Evolutionary conservation across 768 basidiomycete species (phyloP), one percentile per base, ranked within the genome.

Genomic region (Steccherinum ochraceum): DNA sequence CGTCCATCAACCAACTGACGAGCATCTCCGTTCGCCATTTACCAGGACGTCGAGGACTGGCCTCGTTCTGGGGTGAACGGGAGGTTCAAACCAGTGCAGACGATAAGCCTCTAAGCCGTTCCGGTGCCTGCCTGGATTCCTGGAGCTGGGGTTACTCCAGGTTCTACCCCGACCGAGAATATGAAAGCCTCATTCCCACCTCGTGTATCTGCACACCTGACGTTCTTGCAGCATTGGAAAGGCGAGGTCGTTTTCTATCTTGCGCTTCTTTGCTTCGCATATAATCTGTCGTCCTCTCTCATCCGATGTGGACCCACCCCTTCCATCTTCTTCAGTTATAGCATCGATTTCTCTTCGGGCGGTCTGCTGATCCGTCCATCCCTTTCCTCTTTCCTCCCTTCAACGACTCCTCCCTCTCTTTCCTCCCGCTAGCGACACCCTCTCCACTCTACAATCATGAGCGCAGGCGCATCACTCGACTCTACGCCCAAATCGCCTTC

Each of bases 401-500:
- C 57, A 55, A 40, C 56, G 30, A 48, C 24, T 41, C 46, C 52
- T 24, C n/a, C 50, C 50, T 48, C 40, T 25, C 50, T 50, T 51
- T 50, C 53, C 35, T 1, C 35, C n/a, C n/a, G n/a, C n/a, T n/a
- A n/a, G 26, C 35, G n/a, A 49, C 23, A 12, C 52, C 51, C 55
- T 48, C 39, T 44, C 30, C 30, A 35, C 16, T 16, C 30, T 30
- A 18, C 39, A 19, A 40, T 53, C 19, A 58, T 53, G 26, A 56
- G 50, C 12, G 58, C 58, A 27, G 52, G 41, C 41, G 41, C 41
- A 43, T 43, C 41, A n/a, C 7, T 5, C 16, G 41, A 43, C 41
- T 42, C 45, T 51, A 52, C 47, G 58, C 55, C 48, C 58, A 60
- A 48, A 45, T 58, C 27, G 55, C 57, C 51, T 56, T 56, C 60